phyloP scores from a whole-genome alignment of 1,284 basidiomycete genomes.

The Apiotrichum sp. region DNA sequence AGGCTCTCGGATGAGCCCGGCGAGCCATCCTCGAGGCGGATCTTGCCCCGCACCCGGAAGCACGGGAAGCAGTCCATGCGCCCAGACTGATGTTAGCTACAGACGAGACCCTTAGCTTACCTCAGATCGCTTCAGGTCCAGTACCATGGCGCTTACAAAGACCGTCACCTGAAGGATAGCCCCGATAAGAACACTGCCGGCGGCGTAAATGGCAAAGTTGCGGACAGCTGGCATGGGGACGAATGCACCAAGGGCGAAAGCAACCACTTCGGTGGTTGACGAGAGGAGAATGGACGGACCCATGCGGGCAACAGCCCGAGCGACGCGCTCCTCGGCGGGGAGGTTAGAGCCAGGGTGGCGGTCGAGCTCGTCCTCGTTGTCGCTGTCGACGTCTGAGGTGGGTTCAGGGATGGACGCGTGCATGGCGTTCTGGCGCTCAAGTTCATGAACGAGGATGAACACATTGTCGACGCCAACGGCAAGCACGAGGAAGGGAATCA shows the following conservation, averaged over 20 bases:
- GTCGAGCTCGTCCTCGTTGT: conserved; percentile 49
- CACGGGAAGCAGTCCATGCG: conserved; percentile 89
- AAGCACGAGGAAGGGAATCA: conserved; percentile 94
- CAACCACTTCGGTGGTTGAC: conserved; percentile 83
- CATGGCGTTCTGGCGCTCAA: conserved; percentile 81
- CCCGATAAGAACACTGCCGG: conserved; percentile 87
- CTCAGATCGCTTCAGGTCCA: conserved; percentile 76
- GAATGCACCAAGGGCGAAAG: conserved; percentile 87
- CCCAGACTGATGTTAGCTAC: conserved; percentile 50
- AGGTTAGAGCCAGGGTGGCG: conserved; percentile 57
- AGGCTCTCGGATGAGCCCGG: conserved; percentile 55
- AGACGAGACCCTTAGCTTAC: no score
- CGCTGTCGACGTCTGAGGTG: conserved; percentile 5
- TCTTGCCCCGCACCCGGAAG: conserved; percentile 63
- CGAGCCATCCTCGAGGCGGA: conserved; percentile 55
- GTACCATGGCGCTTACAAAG: conserved; percentile 76
- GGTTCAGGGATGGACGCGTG: conserved; percentile 52
- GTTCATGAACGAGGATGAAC: conserved; percentile 92
- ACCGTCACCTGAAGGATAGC: conserved; percentile 88
- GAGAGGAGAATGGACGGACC: conserved; percentile 91
- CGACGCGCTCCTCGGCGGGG: conserved; percentile 77
- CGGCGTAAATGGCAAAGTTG: conserved; percentile 96
- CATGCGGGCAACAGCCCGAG: conserved; percentile 82
- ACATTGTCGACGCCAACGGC: conserved; percentile 98
- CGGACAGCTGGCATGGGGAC: conserved; percentile 98